phyloP scores from a whole-genome alignment of 345 rosid species.

The Ceriops decandra region DNA sequence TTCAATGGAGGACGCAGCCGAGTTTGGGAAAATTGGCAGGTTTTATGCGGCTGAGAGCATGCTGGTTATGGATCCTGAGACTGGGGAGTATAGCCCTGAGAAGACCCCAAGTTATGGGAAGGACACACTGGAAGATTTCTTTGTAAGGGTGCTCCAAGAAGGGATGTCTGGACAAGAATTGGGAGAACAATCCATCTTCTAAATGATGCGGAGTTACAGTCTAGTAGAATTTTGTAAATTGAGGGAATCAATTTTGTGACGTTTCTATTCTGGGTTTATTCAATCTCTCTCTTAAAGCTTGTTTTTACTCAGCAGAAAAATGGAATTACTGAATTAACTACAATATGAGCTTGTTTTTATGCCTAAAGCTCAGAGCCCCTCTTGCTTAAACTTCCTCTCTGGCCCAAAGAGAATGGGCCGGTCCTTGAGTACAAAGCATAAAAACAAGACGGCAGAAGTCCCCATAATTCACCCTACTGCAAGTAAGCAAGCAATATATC shows the following conservation, averaged over 20 bases:
- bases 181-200: conserved; percentile 82
- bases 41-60: conserved; percentile 96
- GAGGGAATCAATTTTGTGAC: conserved; percentile 18
- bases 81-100: conserved; percentile 78
- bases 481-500: too few relatives aligned
- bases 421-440: too few relatives aligned
- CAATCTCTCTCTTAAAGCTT: too few relatives aligned
- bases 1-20: conserved; percentile 78
- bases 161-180: conserved; percentile 96
- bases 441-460: too few relatives aligned
- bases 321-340: too few relatives aligned
- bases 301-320: too few relatives aligned
- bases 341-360: too few relatives aligned
- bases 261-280: neutral
- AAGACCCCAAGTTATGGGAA: conserved; percentile 87
- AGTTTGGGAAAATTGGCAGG: conserved; percentile 93
- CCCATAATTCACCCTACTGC: too few relatives aligned
- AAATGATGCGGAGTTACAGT: conserved; percentile 14
- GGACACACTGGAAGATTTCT: conserved; percentile 84
- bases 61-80: conserved; percentile 77
- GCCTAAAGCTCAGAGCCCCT: too few relatives aligned
- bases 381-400: too few relatives aligned
- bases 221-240: conserved; percentile 11
- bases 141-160: conserved; percentile 65
- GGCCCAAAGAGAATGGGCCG: too few relatives aligned